Evolutionary conservation across 1,284 basidiomycete genomes (phyloP).

Genomic region (Pseudozyma thailandica): DNA sequence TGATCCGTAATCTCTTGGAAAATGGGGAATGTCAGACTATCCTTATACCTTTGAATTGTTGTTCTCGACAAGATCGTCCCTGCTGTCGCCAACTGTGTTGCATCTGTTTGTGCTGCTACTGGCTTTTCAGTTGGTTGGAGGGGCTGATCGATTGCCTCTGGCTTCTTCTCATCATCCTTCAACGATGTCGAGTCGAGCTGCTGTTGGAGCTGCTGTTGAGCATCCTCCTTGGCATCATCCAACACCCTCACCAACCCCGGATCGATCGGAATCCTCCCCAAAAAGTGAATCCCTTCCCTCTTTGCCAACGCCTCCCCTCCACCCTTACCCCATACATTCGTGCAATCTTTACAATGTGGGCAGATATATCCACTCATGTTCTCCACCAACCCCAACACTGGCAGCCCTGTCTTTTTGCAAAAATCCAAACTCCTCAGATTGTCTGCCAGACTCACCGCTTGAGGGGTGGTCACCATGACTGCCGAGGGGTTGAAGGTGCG

Average conservation of each 20-base stretch:
- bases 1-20: slow-evolving; percentile 59
- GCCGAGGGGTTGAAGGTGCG: slow-evolving; percentile 76
- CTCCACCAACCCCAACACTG: slow-evolving; percentile 92
- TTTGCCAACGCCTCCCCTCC: slow-evolving; percentile 82
- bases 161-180: slow-evolving; percentile 1
- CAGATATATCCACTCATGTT: slow-evolving; percentile 99
- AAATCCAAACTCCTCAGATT: slow-evolving; percentile 96
- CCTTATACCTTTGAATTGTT: slow-evolving; percentile 59
- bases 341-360: slow-evolving; percentile 83
- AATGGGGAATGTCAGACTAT: slow-evolving; percentile 62
- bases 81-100: slow-evolving; percentile 15
- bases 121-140: slow-evolving; percentile 1
- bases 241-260: slow-evolving; percentile 87
- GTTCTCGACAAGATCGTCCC: slow-evolving; percentile 58
- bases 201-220: slow-evolving; percentile 13
- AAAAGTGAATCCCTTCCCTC: slow-evolving; percentile 78
- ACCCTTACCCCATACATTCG: slow-evolving; percentile 92
- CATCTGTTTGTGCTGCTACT: neutral
- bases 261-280: slow-evolving; percentile 93
- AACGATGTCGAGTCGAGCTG: slow-evolving; percentile 10
- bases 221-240: slow-evolving; percentile 75
- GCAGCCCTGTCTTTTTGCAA: slow-evolving; percentile 84
- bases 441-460: slow-evolving; percentile 93
- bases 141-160: slow-evolving; percentile 18
- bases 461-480: slow-evolving; percentile 95